Evolutionary conservation across 2,329 filamentous ascomycete species (phyloP).

Genomic region (Cladosporium sp.): DNA sequence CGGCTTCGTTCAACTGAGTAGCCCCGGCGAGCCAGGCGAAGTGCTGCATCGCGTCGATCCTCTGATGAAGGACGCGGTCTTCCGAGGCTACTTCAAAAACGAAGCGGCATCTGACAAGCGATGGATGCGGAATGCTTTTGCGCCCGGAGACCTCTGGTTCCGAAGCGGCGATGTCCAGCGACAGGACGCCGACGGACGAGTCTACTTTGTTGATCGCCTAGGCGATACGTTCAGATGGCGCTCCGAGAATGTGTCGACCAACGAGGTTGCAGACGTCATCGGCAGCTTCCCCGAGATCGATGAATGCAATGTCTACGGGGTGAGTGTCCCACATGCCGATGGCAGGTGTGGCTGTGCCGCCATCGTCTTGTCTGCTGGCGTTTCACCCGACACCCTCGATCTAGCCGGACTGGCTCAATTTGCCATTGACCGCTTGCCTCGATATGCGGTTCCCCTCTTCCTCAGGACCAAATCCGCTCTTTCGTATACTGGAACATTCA

Average conservation of each 20-base stretch:
- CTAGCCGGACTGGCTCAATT: slow-evolving; percentile 65
- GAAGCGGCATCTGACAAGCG: slow-evolving; percentile 69
- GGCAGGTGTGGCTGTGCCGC: slow-evolving; percentile 81
- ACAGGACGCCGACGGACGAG: slow-evolving; percentile 68
- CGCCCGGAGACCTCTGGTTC: slow-evolving; percentile 79
- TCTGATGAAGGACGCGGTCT: slow-evolving; percentile 61
- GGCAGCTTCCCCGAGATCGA: slow-evolving; percentile 65
- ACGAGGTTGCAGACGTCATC: slow-evolving; percentile 73
- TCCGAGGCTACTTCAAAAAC: slow-evolving; percentile 83
- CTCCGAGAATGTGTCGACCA: slow-evolving; percentile 51
- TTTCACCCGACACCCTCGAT: slow-evolving; percentile 49
- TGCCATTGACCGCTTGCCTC: slow-evolving; percentile 61
- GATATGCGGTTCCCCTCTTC: slow-evolving; percentile 76
- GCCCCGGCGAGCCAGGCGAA: slow-evolving; percentile 70
- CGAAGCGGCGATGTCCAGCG: slow-evolving; percentile 77
- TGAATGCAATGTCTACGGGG: slow-evolving; percentile 85
- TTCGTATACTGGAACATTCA: slow-evolving; percentile 79
- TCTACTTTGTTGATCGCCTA: slow-evolving; percentile 79
- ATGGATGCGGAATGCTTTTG: slow-evolving; percentile 70
- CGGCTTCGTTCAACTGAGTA: slow-evolving; percentile 66
- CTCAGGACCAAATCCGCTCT: slow-evolving; percentile 65
- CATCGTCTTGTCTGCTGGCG: slow-evolving; percentile 56
- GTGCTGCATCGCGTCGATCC: slow-evolving; percentile 70
- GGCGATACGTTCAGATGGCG: slow-evolving; percentile 81
- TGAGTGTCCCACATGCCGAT: slow-evolving; percentile 76